A percentile compares a stretch with the other conserved stretches of the same genome.
Evolutionary conservation across 495 filamentous ascomycete species (phyloP).

Genomic region (Cercophora newfieldiana): DNA sequence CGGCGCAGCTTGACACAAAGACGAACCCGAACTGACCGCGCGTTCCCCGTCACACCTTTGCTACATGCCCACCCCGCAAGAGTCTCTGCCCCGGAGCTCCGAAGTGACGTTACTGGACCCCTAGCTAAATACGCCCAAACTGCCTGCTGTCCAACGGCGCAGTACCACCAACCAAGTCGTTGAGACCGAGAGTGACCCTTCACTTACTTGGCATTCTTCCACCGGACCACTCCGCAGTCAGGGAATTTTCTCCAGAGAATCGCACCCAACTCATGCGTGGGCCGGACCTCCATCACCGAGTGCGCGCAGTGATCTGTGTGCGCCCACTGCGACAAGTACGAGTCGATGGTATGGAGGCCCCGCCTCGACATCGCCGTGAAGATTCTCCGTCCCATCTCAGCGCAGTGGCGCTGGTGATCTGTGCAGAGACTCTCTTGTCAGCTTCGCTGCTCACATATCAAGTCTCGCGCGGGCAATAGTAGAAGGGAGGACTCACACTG

Average conservation of each 20-base stretch:
- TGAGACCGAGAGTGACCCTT: not conserved
- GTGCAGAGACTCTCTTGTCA: too few relatives aligned
- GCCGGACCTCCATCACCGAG: not conserved
- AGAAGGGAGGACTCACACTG: not conserved
- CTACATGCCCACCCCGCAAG: too few relatives aligned
- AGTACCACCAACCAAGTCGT: not conserved
- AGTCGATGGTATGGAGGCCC: constrained; percentile 3
- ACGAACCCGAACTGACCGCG: too few relatives aligned
- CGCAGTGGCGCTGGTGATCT: constrained; percentile 10
- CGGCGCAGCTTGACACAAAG: too few relatives aligned
- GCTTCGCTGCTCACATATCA: too few relatives aligned
- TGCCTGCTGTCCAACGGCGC: not conserved
- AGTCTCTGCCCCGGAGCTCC: too few relatives aligned
- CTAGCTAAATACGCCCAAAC: too few relatives aligned
- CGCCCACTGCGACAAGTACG: constrained; percentile 1
- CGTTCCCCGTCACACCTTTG: too few relatives aligned
- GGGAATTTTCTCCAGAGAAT: constrained; percentile 5
- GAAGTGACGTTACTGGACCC: too few relatives aligned
- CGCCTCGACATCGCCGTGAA: constrained; percentile 3
- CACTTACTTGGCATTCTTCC: not conserved
- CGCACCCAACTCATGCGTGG: not conserved
- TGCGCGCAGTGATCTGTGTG: constrained; percentile 8
- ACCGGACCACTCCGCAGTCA: constrained; percentile 3
- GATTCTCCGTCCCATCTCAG: not conserved
- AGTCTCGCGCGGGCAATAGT: too few relatives aligned